Evolutionary conservation across 1,284 basidiomycete species (phyloP).

Genomic region (Schizophyllum amplum): DNA sequence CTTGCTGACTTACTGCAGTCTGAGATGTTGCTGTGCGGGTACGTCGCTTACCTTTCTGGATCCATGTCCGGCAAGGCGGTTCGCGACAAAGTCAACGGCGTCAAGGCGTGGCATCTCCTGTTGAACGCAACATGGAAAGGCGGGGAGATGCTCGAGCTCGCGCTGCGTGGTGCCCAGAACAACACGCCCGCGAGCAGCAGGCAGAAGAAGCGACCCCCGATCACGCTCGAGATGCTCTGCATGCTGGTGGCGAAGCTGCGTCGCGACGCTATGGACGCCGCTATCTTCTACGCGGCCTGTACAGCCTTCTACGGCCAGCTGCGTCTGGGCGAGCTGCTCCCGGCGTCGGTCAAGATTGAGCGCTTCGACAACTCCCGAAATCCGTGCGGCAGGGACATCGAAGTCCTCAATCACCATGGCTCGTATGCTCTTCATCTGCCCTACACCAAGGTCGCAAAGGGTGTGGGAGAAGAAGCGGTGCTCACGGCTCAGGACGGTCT

Average conservation of each 20-base stretch:
- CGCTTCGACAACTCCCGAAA: too few relatives aligned
- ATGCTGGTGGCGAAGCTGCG: not conserved
- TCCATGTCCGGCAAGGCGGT: slow-evolving; percentile 3
- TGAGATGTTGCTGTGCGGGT: not conserved
- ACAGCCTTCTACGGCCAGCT: slow-evolving; percentile 1
- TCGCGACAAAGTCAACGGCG: slow-evolving; percentile 7
- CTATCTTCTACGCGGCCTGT: not conserved
- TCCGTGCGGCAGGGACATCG: too few relatives aligned
- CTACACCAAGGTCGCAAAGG: too few relatives aligned
- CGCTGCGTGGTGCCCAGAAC: slow-evolving; percentile 1
- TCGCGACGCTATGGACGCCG: not conserved
- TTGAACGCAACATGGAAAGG: slow-evolving; percentile 12
- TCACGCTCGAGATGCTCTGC: slow-evolving; percentile 1
- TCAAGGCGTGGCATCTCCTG: slow-evolving; percentile 12
- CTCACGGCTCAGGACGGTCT: too few relatives aligned
- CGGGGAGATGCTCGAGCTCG: slow-evolving; percentile 7
- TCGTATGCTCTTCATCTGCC: too few relatives aligned
- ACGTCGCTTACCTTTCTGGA: slow-evolving; percentile 4
- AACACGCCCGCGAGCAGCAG: not conserved
- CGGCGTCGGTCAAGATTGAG: not conserved
- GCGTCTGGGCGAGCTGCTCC: not conserved
- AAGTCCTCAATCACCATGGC: too few relatives aligned
- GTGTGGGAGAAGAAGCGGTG: too few relatives aligned
- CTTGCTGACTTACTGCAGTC: too few relatives aligned
- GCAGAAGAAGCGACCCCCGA: not conserved